Base-by-base conservation (phyloP, 306 rosid species). In the Trichosanthes truncata region DNA sequence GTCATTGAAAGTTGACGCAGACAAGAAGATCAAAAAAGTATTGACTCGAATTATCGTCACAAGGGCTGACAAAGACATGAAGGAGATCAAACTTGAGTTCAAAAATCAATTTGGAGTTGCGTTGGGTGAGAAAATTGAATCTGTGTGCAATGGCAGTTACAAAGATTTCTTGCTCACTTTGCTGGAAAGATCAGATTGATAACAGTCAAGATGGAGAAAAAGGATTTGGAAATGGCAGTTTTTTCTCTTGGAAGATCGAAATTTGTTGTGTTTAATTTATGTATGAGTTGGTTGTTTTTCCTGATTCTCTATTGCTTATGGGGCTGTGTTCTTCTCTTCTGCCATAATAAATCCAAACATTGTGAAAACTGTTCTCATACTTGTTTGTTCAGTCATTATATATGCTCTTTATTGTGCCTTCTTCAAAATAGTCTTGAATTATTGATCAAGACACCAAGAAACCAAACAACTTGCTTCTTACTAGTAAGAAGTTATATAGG, bases 1-100 rank as follows among this genome's bases (percentile, higher is more conserved):
- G 36, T 76, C 99, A 52, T 69, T 95, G 82, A 88, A 49, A 82
- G 79, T 62, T 79, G 94, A 89, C 73, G 90, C 80, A 7, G 86
- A 95, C 20, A 90, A 93, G 84, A 85, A 71, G 11, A 79, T 67
- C 49, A 91, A 89, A 74, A 95, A 93, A 78, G 89, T 85, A 25
- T 80, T 93, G 79, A 90, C 97, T 59, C 91, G 99, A 79, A 92
- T 95, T n/a, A 76, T 93, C 20, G 92, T 93, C 35, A 89, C 99
- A 51, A 80, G 96, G 84, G 92, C 97, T 21, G 97, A 95, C 40
- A 43, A 38, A 41, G 96, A 91, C 84, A 88, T 93, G 86, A 91
- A 88, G 81, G 87, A 82, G 59, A 91, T 95, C 79, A 86, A 82
- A 74, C 82, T 80, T 14, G 91, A 93, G 82, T 93, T 81, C 83